Evolutionary conservation across 2,329 filamentous ascomycete species (phyloP).

Genomic region (Fusarium citri): DNA sequence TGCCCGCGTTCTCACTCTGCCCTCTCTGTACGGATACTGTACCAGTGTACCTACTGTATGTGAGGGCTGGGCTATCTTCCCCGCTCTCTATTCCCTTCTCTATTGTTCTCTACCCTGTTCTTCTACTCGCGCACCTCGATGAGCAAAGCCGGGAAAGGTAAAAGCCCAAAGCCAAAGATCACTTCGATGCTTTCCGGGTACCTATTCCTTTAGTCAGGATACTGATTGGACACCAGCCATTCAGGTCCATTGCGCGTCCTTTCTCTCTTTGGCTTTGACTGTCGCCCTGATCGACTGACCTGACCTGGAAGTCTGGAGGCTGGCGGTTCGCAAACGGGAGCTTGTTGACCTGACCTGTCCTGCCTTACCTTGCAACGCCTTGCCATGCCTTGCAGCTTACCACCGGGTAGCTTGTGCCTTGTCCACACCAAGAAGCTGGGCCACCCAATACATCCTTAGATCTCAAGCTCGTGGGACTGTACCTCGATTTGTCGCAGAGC

Average conservation of each 20-base stretch:
- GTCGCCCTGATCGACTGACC: conserved; percentile 30
- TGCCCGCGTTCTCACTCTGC: conserved; percentile 12
- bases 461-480: conserved; percentile 38
- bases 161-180: conserved; percentile 23
- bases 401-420: conserved; percentile 36
- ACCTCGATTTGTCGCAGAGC: conserved; percentile 24
- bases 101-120: not conserved
- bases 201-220: not conserved
- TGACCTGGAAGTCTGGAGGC: conserved; percentile 9
- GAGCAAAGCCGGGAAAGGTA: conserved; percentile 26
- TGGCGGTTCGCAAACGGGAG: conserved; percentile 29
- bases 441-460: conserved; percentile 35
- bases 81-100: conserved; percentile 4
- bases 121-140: not conserved
- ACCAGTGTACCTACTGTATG: not conserved
- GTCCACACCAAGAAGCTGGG: conserved; percentile 34
- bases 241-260: conserved; percentile 33
- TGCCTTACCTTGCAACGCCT: conserved; percentile 9
- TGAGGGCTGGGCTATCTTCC: conserved; percentile 1
- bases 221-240: conserved; percentile 23
- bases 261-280: conserved; percentile 1
- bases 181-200: conserved; percentile 27
- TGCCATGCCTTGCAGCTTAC: conserved; percentile 30
- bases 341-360: conserved; percentile 1
- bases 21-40: not conserved